Base-by-base conservation (phyloP, 2,329 filamentous ascomycete species). In the Cladosporium sp. region DNA sequence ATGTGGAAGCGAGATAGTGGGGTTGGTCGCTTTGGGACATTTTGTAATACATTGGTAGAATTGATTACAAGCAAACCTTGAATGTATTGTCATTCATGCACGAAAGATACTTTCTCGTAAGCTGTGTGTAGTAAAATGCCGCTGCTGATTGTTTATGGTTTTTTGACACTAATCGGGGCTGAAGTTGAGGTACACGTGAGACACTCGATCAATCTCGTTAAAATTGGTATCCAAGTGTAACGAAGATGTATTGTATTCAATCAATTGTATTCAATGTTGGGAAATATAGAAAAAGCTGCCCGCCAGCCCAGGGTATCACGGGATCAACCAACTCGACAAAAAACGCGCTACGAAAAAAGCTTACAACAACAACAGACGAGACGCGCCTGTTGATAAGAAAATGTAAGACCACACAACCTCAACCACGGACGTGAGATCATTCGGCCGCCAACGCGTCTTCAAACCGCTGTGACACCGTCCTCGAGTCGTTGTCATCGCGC, bases 261-360 rank as follows among this genome's bases (percentile, higher is more conserved):
- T n/a, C n/a, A n/a, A 25, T 25, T 25, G 25, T 25, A 25, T 25
- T n/a, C n/a, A n/a, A n/a, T n/a, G n/a, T n/a, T 25, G 25, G 40
- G 40, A 22, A 43, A 43, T 43, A 43, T 43, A 20, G 39, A 40
- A 28, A 39, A 39, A 56, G 54, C 54, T 56, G 54, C 54, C 54
- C 54, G 54, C 45, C 54, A 56, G 54, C 54, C 43, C 28, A 43
- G 52, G 54, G 54, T 56, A 56, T 56, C 54, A 56, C 42, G 52
- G 39, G 52, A 56, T 37, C 19, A 56, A 34, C 34, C 39, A 34
- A 43, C 38, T 43, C 51, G 39, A n/a, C n/a, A 25, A 25, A 3
- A 45, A 55, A 55, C 28, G 39, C 42, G 42, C 54, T 39, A 38
- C 54, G 34, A 28, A 49, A 45, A 39, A 36, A 38, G n/a, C 14